These are phyloP conservation scores for Xylaria digitata DNA, from an alignment of 2,329 filamentous ascomycete genomes.

Conservation along the genomic window DNA sequence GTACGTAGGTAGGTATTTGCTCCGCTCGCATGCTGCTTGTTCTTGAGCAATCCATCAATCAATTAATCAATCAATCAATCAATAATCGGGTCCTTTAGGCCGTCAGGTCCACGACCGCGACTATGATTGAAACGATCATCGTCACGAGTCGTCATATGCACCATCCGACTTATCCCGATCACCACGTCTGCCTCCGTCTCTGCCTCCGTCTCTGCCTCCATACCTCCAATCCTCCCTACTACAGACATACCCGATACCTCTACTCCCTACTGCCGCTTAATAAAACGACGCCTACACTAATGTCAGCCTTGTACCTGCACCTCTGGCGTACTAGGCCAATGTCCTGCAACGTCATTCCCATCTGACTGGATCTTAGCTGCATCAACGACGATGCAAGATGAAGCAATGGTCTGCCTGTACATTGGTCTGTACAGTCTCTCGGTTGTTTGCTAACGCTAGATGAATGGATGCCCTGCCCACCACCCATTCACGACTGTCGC, in stretches of 20 bases:
- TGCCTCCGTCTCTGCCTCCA: not conserved
- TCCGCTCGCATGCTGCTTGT: not conserved
- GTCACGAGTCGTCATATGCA: slow-evolving; percentile 1
- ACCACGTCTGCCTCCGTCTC: not conserved
- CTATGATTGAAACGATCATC: not conserved
- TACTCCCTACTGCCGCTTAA: too few species aligned
- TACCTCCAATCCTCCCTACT: too few species aligned
- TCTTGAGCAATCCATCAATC: not conserved
- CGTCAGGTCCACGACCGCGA: not conserved
- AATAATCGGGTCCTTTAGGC: not conserved
- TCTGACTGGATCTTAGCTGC: slow-evolving; percentile 33
- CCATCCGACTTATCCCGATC: slow-evolving; percentile 16
- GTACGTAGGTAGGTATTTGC: not conserved
- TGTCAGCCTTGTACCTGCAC: slow-evolving; percentile 38
- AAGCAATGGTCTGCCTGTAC: slow-evolving; percentile 11
- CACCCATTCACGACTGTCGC: not conserved
- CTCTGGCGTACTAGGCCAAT: slow-evolving; percentile 28
- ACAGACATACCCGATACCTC: too few species aligned
- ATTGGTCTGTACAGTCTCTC: too few species aligned
- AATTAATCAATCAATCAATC: not conserved
- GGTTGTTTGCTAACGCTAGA: not conserved
- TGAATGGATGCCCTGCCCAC: not conserved
- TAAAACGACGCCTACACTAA: slow-evolving; percentile 12
- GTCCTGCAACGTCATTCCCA: slow-evolving; percentile 36
- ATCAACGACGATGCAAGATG: slow-evolving; percentile 30